Evolutionary conservation across 345 rosid species (phyloP).

Genomic region (Salix brachista): DNA sequence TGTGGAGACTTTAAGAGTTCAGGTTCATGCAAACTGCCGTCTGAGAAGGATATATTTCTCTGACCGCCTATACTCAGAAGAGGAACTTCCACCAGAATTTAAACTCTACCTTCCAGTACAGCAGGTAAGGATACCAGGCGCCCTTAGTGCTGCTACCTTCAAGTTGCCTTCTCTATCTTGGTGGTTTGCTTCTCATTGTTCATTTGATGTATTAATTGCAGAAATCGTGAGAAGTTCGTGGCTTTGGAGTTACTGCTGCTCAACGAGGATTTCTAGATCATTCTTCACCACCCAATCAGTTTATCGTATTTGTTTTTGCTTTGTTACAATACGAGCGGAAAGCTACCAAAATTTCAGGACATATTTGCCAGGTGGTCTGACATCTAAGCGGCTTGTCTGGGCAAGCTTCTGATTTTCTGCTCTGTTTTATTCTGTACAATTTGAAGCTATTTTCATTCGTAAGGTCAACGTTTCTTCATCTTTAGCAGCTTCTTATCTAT

Average conservation of each 20-base stretch:
- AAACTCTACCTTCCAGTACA: slow-evolving; percentile 77
- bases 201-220: slow-evolving; percentile 23
- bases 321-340: neutral
- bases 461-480: too few species aligned
- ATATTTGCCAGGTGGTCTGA: neutral
- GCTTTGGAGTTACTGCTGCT: neutral
- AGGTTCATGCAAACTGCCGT: slow-evolving; percentile 94
- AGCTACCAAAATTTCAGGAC: neutral
- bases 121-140: slow-evolving; percentile 48
- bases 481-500: too few species aligned
- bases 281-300: neutral
- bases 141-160: neutral
- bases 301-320: neutral
- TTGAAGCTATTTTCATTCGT: too few species aligned
- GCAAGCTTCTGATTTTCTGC: neutral
- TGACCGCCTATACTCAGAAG: slow-evolving; percentile 88
- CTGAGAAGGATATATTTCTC: slow-evolving; percentile 88
- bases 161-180: neutral
- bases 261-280: neutral
- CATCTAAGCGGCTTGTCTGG: neutral
- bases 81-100: slow-evolving; percentile 96
- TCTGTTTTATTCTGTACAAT: neutral
- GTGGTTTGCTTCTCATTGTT: neutral
- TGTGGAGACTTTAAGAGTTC: slow-evolving; percentile 89
- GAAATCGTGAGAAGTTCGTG: slow-evolving; percentile 41